Evolutionary conservation across 2,329 filamentous ascomycete genomes (phyloP).

Genomic region (Colletotrichum sp.): DNA sequence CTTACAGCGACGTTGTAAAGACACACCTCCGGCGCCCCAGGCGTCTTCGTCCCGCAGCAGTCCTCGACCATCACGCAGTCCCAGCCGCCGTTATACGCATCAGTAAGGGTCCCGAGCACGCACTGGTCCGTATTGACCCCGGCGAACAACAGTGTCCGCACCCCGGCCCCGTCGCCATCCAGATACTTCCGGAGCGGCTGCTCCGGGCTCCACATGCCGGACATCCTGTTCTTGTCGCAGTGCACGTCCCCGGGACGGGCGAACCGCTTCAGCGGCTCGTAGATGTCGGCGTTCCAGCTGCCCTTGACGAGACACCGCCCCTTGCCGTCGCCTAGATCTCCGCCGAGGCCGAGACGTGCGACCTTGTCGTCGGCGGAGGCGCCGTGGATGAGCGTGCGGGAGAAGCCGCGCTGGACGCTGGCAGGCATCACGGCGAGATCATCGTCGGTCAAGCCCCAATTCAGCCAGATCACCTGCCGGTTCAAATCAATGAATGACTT

Average conservation of each 20-base stretch:
- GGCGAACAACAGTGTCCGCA: constrained; percentile 57
- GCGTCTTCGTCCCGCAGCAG: constrained; percentile 13
- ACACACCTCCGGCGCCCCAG: constrained; percentile 11
- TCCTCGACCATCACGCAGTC: constrained; percentile 18
- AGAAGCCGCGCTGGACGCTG: constrained; percentile 51
- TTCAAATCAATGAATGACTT: background rate
- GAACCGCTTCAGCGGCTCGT: constrained; percentile 45
- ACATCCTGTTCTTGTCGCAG: constrained; percentile 63
- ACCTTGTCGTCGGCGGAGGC: constrained; percentile 7
- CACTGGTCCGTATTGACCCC: constrained; percentile 69
- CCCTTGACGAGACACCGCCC: constrained; percentile 54
- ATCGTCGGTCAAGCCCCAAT: constrained; percentile 61
- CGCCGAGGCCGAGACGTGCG: constrained; percentile 43
- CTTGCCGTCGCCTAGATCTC: constrained; percentile 46
- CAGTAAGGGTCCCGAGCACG: constrained; percentile 59
- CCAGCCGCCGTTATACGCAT: constrained; percentile 57
- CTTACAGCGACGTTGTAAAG: constrained; percentile 14
- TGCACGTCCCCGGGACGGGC: constrained; percentile 44
- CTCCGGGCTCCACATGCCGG: constrained; percentile 55
- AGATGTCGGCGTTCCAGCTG: constrained; percentile 62
- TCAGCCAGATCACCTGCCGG: constrained; percentile 53
- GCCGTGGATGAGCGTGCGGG: constrained; percentile 36
- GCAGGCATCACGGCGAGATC: constrained; percentile 57
- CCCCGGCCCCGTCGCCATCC: constrained; percentile 25
- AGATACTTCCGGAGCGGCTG: constrained; percentile 49